Percentiles rank a stretch among this genome's conserved stretches.
Evolutionary conservation across 1,284 basidiomycete species (phyloP).

Genomic region (Cystobasidium pallidum): DNA sequence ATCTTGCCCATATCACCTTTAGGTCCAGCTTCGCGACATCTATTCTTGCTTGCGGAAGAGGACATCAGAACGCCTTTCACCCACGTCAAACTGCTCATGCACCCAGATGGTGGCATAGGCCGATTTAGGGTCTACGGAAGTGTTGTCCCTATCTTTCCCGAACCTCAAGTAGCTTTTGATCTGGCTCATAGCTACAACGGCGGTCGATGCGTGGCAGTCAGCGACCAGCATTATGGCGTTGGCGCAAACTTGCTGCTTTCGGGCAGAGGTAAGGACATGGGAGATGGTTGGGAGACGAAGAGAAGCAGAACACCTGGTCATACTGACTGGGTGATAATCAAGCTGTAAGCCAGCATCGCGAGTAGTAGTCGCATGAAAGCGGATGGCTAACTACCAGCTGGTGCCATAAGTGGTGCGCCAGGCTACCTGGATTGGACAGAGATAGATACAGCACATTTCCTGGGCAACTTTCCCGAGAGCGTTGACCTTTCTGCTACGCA

Average conservation of each 20-base stretch:
- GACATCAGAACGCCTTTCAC: slow-evolving; percentile 62
- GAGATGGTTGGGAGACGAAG: slow-evolving; percentile 98
- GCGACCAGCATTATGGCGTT: slow-evolving; percentile 91
- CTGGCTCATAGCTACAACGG: slow-evolving; percentile 89
- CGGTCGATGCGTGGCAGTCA: slow-evolving; percentile 70
- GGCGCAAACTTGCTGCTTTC: slow-evolving; percentile 89
- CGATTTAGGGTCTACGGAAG: slow-evolving; percentile 62
- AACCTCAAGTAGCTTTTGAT: slow-evolving; percentile 64
- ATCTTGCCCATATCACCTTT: slow-evolving; percentile 73
- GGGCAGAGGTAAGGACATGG: slow-evolving; percentile 80
- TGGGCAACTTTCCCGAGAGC: slow-evolving; percentile 92
- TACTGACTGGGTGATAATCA: slow-evolving; percentile 88
- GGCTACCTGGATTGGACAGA: slow-evolving; percentile 78
- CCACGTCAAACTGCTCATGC: slow-evolving; percentile 90
- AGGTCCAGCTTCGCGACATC: slow-evolving; percentile 80
- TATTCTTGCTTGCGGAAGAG: slow-evolving; percentile 73
- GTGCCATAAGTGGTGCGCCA: slow-evolving; percentile 63
- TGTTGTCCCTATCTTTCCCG: slow-evolving; percentile 61
- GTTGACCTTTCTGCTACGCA: slow-evolving; percentile 73
- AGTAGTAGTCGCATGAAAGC: background rate
- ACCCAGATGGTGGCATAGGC: slow-evolving; percentile 83
- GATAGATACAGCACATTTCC: slow-evolving; percentile 93
- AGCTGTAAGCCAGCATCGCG: slow-evolving; percentile 64
- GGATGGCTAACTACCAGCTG: background rate
- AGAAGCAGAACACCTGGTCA: slow-evolving; percentile 77